These are phyloP conservation scores for Lachancea quebecensis DNA, from an alignment of 805 yeast genomes.

Conservation along the genomic window DNA sequence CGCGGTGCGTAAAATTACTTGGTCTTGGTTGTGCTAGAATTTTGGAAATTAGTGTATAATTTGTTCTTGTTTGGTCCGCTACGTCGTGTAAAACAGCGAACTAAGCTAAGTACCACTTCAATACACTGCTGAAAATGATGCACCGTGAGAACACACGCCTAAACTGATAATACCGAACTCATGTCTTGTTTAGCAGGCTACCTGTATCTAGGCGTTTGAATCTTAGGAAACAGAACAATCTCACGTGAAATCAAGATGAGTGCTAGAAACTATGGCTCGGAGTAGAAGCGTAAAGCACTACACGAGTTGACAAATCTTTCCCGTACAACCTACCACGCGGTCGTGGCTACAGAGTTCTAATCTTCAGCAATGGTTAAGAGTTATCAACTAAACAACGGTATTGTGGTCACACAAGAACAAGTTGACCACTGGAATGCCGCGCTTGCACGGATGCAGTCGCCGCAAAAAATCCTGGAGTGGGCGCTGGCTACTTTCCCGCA, in stretches of 20 bases:
- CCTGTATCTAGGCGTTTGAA: too few species aligned
- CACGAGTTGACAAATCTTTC: too few species aligned
- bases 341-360: too few species aligned
- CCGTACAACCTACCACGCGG: too few species aligned
- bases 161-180: too few species aligned
- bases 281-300: not conserved
- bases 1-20: not conserved
- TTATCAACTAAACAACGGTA: constrained; percentile 27
- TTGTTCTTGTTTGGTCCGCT: too few species aligned
- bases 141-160: too few species aligned
- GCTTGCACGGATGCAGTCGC: constrained; percentile 43
- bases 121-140: too few species aligned
- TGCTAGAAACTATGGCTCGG: not conserved
- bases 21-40: not conserved
- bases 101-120: too few species aligned
- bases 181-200: too few species aligned
- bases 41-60: too few species aligned
- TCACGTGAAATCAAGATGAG: not conserved
- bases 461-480: constrained; percentile 78
- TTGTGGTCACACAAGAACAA: constrained; percentile 43
- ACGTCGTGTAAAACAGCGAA: too few species aligned
- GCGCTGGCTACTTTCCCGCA: constrained; percentile 75
- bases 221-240: not conserved
- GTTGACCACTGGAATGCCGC: constrained; percentile 59
- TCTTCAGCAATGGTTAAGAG: constrained; percentile 1